These are phyloP conservation scores for Suillus spraguei DNA, from an alignment of 768 basidiomycete genomes.

Conservation along the genomic window DNA sequence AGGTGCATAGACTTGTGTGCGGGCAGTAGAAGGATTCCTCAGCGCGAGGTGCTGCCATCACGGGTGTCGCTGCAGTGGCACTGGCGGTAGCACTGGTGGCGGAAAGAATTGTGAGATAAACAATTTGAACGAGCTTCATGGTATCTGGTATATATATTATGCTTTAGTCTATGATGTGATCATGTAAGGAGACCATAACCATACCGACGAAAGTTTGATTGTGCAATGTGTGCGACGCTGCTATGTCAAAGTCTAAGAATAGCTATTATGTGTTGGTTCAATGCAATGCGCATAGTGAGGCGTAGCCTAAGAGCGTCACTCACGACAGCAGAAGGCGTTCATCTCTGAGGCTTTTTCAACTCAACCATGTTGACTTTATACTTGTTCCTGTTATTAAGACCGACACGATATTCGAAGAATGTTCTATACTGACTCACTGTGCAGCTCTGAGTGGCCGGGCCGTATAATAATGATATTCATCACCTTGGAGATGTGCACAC, in stretches of 20 bases:
- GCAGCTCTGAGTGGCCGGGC: too few species aligned
- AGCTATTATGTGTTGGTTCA: background rate
- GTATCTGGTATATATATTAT: background rate
- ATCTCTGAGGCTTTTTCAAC: background rate
- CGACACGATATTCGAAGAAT: too few species aligned
- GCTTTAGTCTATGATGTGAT: background rate
- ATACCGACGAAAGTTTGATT: background rate
- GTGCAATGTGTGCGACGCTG: too few species aligned
- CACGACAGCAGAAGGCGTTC: background rate
- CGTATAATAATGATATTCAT: background rate
- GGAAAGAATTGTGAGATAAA: slow-evolving; percentile 21
- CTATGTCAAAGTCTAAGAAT: background rate
- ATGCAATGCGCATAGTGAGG: background rate
- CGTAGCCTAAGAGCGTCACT: background rate
- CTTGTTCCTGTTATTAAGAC: background rate
- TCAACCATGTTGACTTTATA: background rate
- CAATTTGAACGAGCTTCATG: background rate
- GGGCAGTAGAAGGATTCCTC: too few species aligned
- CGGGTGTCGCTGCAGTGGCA: too few species aligned
- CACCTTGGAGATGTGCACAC: background rate
- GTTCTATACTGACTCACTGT: too few species aligned
- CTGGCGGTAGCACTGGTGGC: slow-evolving; percentile 22
- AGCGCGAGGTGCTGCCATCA: background rate
- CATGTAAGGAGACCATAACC: background rate
- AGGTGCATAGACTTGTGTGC: too few species aligned